phyloP scores from a whole-genome alignment of 495 filamentous ascomycete species.

The Sabuloglossum arenarium region DNA sequence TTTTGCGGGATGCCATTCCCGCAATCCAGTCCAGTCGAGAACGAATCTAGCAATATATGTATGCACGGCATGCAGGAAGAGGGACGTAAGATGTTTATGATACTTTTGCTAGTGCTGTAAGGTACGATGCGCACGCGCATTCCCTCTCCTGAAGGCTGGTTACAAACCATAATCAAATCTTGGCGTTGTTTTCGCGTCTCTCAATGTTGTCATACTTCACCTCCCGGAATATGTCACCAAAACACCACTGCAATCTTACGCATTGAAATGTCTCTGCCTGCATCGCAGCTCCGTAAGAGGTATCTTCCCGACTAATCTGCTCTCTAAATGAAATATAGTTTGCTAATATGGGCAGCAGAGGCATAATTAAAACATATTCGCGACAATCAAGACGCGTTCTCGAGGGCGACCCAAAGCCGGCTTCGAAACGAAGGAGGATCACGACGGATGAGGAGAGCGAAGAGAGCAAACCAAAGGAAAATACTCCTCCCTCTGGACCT shows the following conservation, averaged over 20 bases:
- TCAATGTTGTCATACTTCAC: too few relatives aligned
- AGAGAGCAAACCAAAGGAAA: neutral
- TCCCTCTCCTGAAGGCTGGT: too few relatives aligned
- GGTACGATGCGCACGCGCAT: too few relatives aligned
- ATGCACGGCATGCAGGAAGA: too few relatives aligned
- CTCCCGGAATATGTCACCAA: neutral
- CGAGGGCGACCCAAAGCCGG: constrained; percentile 8
- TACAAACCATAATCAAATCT: too few relatives aligned
- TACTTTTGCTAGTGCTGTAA: too few relatives aligned
- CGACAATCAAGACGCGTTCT: constrained; percentile 10
- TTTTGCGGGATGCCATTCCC: too few relatives aligned
- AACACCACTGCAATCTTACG: neutral
- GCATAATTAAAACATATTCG: constrained; percentile 12
- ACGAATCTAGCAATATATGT: too few relatives aligned
- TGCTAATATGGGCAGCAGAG: constrained; percentile 2
- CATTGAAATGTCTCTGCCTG: neutral
- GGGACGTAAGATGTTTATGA: too few relatives aligned
- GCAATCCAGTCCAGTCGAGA: too few relatives aligned
- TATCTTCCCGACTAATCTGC: neutral
- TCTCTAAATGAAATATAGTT: neutral
- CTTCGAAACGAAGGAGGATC: constrained; percentile 11
- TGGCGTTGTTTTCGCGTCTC: too few relatives aligned
- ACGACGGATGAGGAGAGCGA: neutral
- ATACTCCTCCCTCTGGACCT: neutral
- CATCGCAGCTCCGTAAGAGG: neutral